Percentiles rank a stretch among this genome's conserved stretches.
These are phyloP conservation scores for Rhodamnia rubescens DNA, from an alignment of 345 rosid genomes.

Conservation along the genomic window DNA sequence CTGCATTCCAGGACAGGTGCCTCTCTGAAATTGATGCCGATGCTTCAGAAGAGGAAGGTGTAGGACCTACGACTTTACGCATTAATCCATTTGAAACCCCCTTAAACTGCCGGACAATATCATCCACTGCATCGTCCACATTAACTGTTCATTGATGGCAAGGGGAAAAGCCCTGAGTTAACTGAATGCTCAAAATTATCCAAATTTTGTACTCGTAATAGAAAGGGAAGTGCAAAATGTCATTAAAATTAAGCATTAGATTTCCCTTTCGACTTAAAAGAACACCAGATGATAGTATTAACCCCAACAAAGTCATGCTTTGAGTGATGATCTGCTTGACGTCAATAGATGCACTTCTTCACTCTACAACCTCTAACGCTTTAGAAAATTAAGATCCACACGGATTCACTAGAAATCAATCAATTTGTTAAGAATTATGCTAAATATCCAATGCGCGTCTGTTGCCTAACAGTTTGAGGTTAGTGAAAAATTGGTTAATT, in stretches of 20 bases:
- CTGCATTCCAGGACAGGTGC: constrained; percentile 53
- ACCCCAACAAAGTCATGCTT: background rate
- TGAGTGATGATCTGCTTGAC: background rate
- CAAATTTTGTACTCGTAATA: background rate
- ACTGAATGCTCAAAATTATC: background rate
- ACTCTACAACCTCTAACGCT: background rate
- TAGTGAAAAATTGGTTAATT: background rate
- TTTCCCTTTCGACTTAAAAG: background rate
- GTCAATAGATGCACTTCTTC: background rate
- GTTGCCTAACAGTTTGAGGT: background rate
- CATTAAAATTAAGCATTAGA: background rate
- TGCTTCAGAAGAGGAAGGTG: constrained; percentile 31
- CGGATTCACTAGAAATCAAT: background rate
- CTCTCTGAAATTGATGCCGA: constrained; percentile 16
- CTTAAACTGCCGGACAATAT: constrained; percentile 81
- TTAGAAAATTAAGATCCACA: background rate
- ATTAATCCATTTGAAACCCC: constrained; percentile 90
- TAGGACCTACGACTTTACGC: constrained; percentile 61
- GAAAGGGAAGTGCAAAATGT: background rate
- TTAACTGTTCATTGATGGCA: constrained; percentile 41
- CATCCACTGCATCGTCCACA: constrained; percentile 98
- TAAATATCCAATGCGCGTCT: background rate
- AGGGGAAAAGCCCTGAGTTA: background rate
- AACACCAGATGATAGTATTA: background rate
- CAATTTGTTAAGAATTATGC: background rate